Conservation (phyloP, 2,329 filamentous ascomycete species). For the Beauveria sp. region DNA sequence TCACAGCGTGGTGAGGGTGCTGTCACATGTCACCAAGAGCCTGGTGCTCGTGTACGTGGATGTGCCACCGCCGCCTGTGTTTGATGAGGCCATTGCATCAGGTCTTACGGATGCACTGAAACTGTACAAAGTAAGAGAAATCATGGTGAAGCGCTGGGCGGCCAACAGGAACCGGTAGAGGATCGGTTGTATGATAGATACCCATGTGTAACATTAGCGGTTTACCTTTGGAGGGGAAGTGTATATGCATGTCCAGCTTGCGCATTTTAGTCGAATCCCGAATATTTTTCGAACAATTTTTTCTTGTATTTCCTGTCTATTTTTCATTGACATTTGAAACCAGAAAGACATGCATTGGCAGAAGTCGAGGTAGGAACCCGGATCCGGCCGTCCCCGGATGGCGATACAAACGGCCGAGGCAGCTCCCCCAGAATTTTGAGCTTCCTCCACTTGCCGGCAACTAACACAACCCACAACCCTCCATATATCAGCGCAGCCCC, state of each 20-base stretch:
- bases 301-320: not conserved
- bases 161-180: constrained; percentile 60
- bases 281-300: not conserved
- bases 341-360: not conserved
- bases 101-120: constrained; percentile 58
- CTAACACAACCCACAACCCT: constrained; percentile 7
- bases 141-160: constrained; percentile 76
- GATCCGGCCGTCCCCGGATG: not conserved
- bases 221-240: not conserved
- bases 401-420: constrained; percentile 8
- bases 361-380: not conserved
- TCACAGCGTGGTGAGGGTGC: constrained; percentile 81
- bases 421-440: not conserved
- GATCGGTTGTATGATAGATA: constrained; percentile 8
- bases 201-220: constrained; percentile 7
- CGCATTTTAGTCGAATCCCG: not conserved
- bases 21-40: constrained; percentile 85
- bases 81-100: constrained; percentile 33
- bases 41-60: constrained; percentile 88
- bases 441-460: constrained; percentile 5
- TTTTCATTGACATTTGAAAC: not conserved
- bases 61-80: constrained; percentile 60
- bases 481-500: constrained; percentile 7
- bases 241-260: not conserved
- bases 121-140: constrained; percentile 70